These are phyloP conservation scores for Epichloe typhina DNA, from an alignment of 2,329 filamentous ascomycete genomes.

Conservation along the genomic window DNA sequence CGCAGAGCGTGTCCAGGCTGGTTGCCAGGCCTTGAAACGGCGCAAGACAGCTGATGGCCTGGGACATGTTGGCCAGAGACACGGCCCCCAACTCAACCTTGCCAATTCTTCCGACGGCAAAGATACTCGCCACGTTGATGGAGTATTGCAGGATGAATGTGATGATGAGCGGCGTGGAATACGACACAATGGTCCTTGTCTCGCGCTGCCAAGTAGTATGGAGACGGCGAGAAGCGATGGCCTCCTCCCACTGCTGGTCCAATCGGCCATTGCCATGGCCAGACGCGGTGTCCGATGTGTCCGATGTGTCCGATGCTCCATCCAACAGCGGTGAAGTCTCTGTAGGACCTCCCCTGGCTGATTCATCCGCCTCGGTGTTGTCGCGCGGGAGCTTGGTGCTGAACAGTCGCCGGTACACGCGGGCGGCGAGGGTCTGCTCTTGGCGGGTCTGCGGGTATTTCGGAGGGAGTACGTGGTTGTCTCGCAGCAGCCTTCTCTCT, in stretches of 20 bases:
- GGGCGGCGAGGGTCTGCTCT: slow-evolving; percentile 21
- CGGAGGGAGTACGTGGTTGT: slow-evolving; percentile 52
- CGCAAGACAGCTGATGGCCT: slow-evolving; percentile 64
- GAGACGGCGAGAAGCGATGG: slow-evolving; percentile 67
- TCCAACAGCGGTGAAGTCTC: slow-evolving; percentile 31
- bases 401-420: slow-evolving; percentile 35
- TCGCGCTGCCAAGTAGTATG: slow-evolving; percentile 87
- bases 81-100: slow-evolving; percentile 41
- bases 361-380: slow-evolving; percentile 26
- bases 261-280: slow-evolving; percentile 36
- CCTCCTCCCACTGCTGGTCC: slow-evolving; percentile 71
- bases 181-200: slow-evolving; percentile 62
- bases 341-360: slow-evolving; percentile 17
- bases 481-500: slow-evolving; percentile 47
- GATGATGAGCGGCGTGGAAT: slow-evolving; percentile 53
- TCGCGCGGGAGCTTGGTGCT: slow-evolving; percentile 38
- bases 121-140: slow-evolving; percentile 69
- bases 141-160: slow-evolving; percentile 76
- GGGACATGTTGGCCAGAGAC: slow-evolving; percentile 54
- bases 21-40: slow-evolving; percentile 79
- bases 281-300: slow-evolving; percentile 20
- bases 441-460: slow-evolving; percentile 30
- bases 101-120: slow-evolving; percentile 64
- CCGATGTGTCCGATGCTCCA: not conserved
- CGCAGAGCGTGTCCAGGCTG: slow-evolving; percentile 80